Base-by-base conservation (phyloP, 345 rosid species). In the Acer campestre region DNA sequence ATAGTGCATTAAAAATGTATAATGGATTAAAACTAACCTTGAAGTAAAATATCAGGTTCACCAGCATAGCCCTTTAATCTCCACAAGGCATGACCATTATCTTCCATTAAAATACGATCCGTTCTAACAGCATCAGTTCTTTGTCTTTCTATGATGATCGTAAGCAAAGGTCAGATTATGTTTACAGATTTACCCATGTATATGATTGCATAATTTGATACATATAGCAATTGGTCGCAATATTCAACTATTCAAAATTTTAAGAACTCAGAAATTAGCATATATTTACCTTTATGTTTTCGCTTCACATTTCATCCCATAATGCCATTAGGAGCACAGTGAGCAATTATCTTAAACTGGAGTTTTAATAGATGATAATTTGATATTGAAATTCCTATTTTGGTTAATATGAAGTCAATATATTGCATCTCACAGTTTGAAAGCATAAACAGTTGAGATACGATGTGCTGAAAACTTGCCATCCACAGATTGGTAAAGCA, bases 71-170 rank as follows among this genome's bases (percentile, higher is more conserved):
- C 78, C 59, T 84, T 89, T 59, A 95, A 70, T 73, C 75, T 93
- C 99, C 99, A 95, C 71, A 95, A 85, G 58, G 75, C 75, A 58
- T 27, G 84, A 17, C 94, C 96, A 25, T 86, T 82, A 6, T 20
- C 80, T 77, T 89, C 98, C 80, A 82, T 8, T n/a, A 84, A 38
- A 14, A 91, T 71, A 40, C 90, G 85, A 53, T 79, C 92, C 5
- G 87, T 89, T 86, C 97, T 91, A 81, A 93, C 83, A 80, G 92
- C 93, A 88, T 84, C 91, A 72, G 83, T 80, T 84, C 87, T 84
- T 78, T 77, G 82, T 53, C 64, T 77, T 80, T 76, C 90, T 92
- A 84, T 82, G 69, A 25, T 51, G 48, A 75, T 29, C 6, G 71
- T 40, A 79, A 61, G 22, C 56, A 76, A 22, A 73, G 68, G 63